Evolutionary conservation across 23 red algal species (phyloP), one percentile per base, ranked within the genome.

Genomic region (Gracilaria gracilis): DNA sequence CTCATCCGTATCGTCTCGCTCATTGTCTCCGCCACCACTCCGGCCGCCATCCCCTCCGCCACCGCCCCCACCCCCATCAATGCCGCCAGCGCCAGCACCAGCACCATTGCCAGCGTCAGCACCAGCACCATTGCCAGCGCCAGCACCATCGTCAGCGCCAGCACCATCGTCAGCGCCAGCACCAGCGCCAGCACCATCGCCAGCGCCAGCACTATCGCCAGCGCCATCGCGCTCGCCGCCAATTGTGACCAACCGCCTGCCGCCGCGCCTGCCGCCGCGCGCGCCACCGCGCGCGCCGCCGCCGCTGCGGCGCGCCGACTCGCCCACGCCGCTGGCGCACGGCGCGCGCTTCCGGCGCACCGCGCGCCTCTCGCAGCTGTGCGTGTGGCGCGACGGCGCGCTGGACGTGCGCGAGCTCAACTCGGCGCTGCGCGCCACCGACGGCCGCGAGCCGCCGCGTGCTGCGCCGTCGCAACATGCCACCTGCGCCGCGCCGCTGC

Each of bases 321-420:
- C 72, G 38, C 72, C 72, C 42, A 46, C 42, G 38, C 72, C 34
- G 7, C 72, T 25, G 21, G 8, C 25, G 23, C 72, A 25, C 40
- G 46, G 28, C 72, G 23, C 72, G 9, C 72, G 72, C 25, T 77
- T 77, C 34, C 42, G 2, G 72, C 72, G 11, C 31, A 15, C 42
- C 40, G 72, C 72, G 24, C 38, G 72, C 16, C 72, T 77, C 39
- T 27, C 7, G 12, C 72, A 77, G 46, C 72, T 77, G 23, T 27
- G 17, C 46, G 72, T 77, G 40, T 77, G 72, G 72, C 17, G 21
- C 25, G 72, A 77, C 72, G 72, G 40, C 39, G 72, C 72, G 39
- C 39, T 9, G 14, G 72, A 77, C 27, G 46, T 31, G 46, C 72
- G 72, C n/a, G 72, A 77, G 21, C 21, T 77, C 12, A 34, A 77